A percentile compares a stretch with the other conserved stretches of the same genome.
phyloP scores from a whole-genome alignment of 2,329 filamentous ascomycete genomes.

The Aspergillus oerlinghausenensis region DNA sequence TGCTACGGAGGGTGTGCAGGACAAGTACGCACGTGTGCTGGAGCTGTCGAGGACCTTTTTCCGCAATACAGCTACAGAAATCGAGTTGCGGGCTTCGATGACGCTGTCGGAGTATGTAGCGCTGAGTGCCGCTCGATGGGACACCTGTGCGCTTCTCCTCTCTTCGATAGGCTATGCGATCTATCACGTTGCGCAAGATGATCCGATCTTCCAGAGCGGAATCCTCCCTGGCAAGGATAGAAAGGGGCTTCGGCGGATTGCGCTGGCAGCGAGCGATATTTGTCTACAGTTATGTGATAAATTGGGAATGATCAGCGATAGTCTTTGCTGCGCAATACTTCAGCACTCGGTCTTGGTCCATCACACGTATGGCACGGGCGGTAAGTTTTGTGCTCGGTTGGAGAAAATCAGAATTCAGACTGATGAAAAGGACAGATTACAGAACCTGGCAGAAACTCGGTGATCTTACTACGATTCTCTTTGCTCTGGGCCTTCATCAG shows the following conservation, averaged over 20 bases:
- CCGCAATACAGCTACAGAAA: not conserved
- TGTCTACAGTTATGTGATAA: slow-evolving; percentile 17
- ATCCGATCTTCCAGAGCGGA: slow-evolving; percentile 6
- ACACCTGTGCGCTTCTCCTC: slow-evolving; percentile 14
- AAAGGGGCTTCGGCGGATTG: slow-evolving; percentile 9
- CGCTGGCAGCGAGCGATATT: slow-evolving; percentile 10
- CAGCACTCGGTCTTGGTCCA: slow-evolving; percentile 12
- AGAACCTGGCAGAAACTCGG: slow-evolving; percentile 42
- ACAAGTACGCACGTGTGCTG: not conserved
- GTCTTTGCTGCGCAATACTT: slow-evolving; percentile 10
- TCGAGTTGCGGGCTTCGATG: slow-evolving; percentile 8
- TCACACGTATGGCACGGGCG: slow-evolving; percentile 10
- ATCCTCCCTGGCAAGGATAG: slow-evolving; percentile 4
- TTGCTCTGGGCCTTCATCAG: slow-evolving; percentile 44
- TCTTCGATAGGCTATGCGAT: slow-evolving; percentile 9
- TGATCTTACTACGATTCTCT: slow-evolving; percentile 40
- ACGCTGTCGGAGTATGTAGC: slow-evolving; percentile 12
- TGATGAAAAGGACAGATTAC: slow-evolving; percentile 29
- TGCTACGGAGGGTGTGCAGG: not conserved
- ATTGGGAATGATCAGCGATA: slow-evolving; percentile 14
- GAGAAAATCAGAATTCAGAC: not conserved
- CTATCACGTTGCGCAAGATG: slow-evolving; percentile 9
- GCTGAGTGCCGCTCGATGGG: slow-evolving; percentile 12
- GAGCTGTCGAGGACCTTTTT: slow-evolving; percentile 5
- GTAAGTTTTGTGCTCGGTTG: slow-evolving; percentile 1